Evolutionary conservation across 164 flowering plant genomes (phyloP).

Genomic region (Macadamia integrifolia): DNA sequence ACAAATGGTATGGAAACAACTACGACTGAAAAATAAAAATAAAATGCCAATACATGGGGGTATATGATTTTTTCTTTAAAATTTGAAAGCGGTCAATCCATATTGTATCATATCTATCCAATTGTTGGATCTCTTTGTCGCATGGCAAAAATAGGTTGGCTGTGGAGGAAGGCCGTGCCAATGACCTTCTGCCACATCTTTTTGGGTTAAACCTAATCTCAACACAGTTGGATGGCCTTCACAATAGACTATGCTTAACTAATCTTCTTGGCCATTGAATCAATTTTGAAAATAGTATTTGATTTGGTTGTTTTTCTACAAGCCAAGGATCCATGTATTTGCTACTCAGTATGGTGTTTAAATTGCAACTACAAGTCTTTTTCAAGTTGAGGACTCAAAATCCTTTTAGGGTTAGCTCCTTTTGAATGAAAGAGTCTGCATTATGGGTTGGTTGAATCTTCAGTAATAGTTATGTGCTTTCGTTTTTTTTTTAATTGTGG

Average conservation of each 20-base stretch:
- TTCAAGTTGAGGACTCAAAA: neutral
- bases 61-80: too few relatives aligned
- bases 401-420: neutral
- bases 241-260: neutral
- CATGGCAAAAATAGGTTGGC: too few relatives aligned
- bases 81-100: too few relatives aligned
- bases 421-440: neutral
- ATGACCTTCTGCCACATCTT: too few relatives aligned
- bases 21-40: too few relatives aligned
- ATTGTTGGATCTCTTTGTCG: too few relatives aligned
- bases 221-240: neutral
- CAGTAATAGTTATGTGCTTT: neutral
- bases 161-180: too few relatives aligned
- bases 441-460: neutral
- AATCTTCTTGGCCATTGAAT: neutral
- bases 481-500: neutral
- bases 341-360: neutral
- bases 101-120: too few relatives aligned
- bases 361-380: neutral
- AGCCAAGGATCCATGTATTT: neutral
- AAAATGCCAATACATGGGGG: too few relatives aligned
- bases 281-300: neutral
- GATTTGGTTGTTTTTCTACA: neutral
- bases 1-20: slow-evolving; percentile 31
- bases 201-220: too few relatives aligned